Percentiles rank a stretch among this genome's conserved stretches.
Conservation (phyloP, 768 basidiomycete genomes). For the Suillus plorans region DNA sequence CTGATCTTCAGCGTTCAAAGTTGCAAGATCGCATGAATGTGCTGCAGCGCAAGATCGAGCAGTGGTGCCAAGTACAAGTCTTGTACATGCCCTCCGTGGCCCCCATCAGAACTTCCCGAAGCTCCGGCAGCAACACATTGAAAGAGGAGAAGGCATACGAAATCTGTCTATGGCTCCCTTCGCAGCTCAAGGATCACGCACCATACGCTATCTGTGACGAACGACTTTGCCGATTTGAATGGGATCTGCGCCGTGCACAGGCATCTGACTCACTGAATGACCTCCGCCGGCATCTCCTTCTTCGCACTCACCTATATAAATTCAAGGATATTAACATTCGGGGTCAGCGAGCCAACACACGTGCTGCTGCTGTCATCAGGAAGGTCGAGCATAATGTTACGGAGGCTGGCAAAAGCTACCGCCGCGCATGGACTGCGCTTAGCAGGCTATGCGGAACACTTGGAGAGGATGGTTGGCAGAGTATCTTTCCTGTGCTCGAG, state of each 20-base stretch:
- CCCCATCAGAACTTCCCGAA: not conserved
- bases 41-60: slow-evolving; percentile 24
- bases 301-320: slow-evolving; percentile 28
- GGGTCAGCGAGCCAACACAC: slow-evolving; percentile 4
- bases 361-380: not conserved
- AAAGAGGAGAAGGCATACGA: not conserved
- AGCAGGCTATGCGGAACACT: not conserved
- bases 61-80: slow-evolving; percentile 27
- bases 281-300: slow-evolving; percentile 28
- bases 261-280: slow-evolving; percentile 28
- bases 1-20: slow-evolving; percentile 28
- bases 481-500: not conserved
- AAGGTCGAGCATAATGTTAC: not conserved
- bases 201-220: not conserved
- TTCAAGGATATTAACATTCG: slow-evolving; percentile 26
- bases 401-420: not conserved
- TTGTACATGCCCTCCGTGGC: slow-evolving; percentile 27
- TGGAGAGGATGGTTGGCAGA: not conserved
- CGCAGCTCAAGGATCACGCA: not conserved
- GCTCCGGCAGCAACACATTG: not conserved
- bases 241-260: slow-evolving; percentile 28
- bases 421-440: not conserved
- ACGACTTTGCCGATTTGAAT: slow-evolving; percentile 21
- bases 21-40: slow-evolving; percentile 24
- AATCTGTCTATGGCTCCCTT: not conserved